A percentile compares a stretch with the other conserved stretches of the same genome.
These are phyloP conservation scores for Umbelopsis sp. DNA, from an alignment of 192 early-diverging fungal genomes.

Conservation along the genomic window DNA sequence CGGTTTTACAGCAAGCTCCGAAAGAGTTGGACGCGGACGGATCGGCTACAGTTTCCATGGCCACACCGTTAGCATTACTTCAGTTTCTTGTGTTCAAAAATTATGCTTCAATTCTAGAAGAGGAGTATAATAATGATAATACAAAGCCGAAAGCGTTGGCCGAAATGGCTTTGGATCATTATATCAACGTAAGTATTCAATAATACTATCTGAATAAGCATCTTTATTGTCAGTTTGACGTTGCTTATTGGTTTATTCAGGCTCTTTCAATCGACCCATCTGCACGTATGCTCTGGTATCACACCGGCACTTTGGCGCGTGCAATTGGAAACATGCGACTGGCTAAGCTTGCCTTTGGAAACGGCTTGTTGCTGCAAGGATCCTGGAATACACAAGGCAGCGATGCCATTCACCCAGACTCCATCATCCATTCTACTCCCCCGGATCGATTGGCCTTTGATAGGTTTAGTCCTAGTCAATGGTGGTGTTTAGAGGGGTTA, in stretches of 20 bases:
- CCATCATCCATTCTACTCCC: constrained; percentile 4
- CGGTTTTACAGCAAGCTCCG: constrained; percentile 2
- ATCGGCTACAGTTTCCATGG: constrained; percentile 6
- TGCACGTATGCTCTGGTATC: constrained; percentile 32
- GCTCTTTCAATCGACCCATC: constrained; percentile 36
- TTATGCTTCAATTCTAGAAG: constrained; percentile 52
- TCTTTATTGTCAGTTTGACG: too few species aligned
- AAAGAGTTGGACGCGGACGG: constrained; percentile 8
- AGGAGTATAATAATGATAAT: constrained; percentile 21
- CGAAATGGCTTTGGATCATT: constrained; percentile 40
- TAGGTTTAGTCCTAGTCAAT: constrained; percentile 28
- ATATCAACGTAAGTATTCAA: constrained; percentile 39
- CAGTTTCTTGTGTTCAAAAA: constrained; percentile 54
- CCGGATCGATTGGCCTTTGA: not conserved
- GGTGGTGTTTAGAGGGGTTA: constrained; percentile 34
- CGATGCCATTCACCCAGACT: constrained; percentile 9
- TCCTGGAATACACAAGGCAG: constrained; percentile 15
- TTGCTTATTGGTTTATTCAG: not conserved
- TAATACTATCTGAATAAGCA: not conserved
- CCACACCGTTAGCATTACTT: constrained; percentile 38
- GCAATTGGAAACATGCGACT: constrained; percentile 20
- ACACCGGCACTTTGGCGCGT: constrained; percentile 26
- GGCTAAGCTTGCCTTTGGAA: constrained; percentile 34
- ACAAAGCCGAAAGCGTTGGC: not conserved
- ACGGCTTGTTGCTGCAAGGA: constrained; percentile 18